These are phyloP conservation scores for Fraxinus angustifolia DNA, from an alignment of 305 asterid species.

Conservation along the genomic window DNA sequence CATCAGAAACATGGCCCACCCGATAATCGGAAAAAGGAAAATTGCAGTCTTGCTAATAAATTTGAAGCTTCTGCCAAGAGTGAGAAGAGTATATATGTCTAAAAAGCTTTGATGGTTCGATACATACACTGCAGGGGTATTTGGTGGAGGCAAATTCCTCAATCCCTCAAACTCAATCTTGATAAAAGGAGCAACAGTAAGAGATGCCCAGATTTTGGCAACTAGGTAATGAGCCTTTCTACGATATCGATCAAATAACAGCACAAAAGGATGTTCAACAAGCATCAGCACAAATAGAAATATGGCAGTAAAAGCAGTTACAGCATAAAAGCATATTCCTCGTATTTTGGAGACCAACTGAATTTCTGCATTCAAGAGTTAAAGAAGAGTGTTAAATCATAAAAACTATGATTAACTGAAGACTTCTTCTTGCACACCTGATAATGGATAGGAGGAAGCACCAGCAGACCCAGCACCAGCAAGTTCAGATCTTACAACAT, in stretches of 20 bases:
- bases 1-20: constrained; percentile 95
- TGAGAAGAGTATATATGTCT: constrained; percentile 85
- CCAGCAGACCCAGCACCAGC: constrained; percentile 60
- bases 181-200: constrained; percentile 66
- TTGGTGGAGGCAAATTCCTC: constrained; percentile 68
- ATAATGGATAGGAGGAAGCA: constrained; percentile 48
- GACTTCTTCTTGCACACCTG: constrained; percentile 46
- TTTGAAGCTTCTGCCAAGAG: constrained; percentile 85
- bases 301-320: constrained; percentile 62
- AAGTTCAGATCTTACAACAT: constrained; percentile 60
- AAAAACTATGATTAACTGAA: constrained; percentile 6
- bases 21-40: constrained; percentile 82
- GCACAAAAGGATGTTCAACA: constrained; percentile 78
- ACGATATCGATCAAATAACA: constrained; percentile 69
- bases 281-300: constrained; percentile 67
- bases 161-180: constrained; percentile 74
- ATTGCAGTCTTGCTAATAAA: constrained; percentile 94
- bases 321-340: constrained; percentile 73
- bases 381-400: constrained; percentile 11
- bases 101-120: constrained; percentile 96
- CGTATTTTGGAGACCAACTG: constrained; percentile 57
- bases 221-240: constrained; percentile 69
- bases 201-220: constrained; percentile 76
- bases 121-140: constrained; percentile 80
- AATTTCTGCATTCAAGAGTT: constrained; percentile 46